These are phyloP conservation scores for Xylariaceae sp. DNA, from an alignment of 2,329 filamentous ascomycete genomes.

Conservation along the genomic window DNA sequence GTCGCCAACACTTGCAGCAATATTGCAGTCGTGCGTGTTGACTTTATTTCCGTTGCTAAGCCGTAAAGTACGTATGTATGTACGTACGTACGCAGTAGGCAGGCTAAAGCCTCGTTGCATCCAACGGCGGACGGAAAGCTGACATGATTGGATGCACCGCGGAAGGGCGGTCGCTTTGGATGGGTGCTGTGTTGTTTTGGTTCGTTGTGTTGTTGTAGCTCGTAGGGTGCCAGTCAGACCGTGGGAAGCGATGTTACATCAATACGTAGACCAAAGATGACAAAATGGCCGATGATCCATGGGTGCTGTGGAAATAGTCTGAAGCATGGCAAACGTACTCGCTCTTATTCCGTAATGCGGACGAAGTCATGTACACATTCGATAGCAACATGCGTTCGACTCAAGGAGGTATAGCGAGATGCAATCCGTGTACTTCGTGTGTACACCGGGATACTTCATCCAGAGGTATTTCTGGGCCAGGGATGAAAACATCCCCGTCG, in stretches of 20 bases:
- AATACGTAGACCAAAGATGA: conserved; percentile 10
- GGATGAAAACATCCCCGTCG: not conserved
- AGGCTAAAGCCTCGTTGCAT: conserved; percentile 9
- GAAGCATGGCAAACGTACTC: too few species aligned
- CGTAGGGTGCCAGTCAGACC: not conserved
- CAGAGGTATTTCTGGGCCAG: too few species aligned
- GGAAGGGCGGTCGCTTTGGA: conserved; percentile 1
- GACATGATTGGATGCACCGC: conserved; percentile 8
- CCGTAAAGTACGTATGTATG: not conserved
- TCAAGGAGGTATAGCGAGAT: too few species aligned
- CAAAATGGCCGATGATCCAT: conserved; percentile 14
- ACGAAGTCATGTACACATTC: too few species aligned
- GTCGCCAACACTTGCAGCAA: not conserved
- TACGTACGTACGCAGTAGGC: not conserved
- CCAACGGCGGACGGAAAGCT: not conserved
- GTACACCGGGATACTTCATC: too few species aligned
- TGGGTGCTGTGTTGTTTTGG: too few species aligned
- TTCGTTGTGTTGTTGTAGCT: not conserved
- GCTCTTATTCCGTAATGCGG: too few species aligned
- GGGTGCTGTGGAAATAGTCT: conserved; percentile 5
- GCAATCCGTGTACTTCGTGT: too few species aligned
- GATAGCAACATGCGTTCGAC: too few species aligned
- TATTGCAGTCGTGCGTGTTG: not conserved
- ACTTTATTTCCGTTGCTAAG: not conserved
- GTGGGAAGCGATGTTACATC: conserved; percentile 8